phyloP scores from a whole-genome alignment of 768 basidiomycete genomes.

The Kwoniella pini region DNA sequence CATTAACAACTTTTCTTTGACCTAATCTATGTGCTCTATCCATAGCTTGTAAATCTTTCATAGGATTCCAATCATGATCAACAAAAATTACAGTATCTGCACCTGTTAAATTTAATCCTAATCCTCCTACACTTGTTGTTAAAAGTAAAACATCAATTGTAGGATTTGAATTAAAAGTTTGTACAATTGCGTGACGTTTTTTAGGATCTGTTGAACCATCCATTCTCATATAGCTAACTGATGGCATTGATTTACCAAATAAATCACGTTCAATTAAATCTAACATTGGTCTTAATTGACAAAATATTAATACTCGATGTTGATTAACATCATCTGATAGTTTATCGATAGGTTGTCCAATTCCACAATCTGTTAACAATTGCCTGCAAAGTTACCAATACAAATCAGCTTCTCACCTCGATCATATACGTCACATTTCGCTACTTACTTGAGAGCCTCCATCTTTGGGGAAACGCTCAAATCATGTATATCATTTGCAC shows the following conservation, averaged over 20 bases:
- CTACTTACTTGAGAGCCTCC: constrained; percentile 76
- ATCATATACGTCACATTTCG: too few species aligned
- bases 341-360: constrained; percentile 69
- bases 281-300: constrained; percentile 99
- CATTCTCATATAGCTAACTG: constrained; percentile 96
- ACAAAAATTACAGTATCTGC: constrained; percentile 99
- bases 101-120: constrained; percentile 93
- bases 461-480: constrained; percentile 92
- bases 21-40: constrained; percentile 97
- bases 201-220: constrained; percentile 89
- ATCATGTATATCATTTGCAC: constrained; percentile 60
- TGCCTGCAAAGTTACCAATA: constrained; percentile 62
- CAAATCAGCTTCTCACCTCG: too few species aligned
- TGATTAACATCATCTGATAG: constrained; percentile 72
- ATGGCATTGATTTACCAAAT: constrained; percentile 88
- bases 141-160: constrained; percentile 94
- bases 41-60: constrained; percentile 99
- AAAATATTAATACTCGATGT: constrained; percentile 98
- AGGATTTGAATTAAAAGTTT: constrained; percentile 97
- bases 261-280: constrained; percentile 94
- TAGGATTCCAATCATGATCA: constrained; percentile 99
- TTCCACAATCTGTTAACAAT: constrained; percentile 90
- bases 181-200: constrained; percentile 94
- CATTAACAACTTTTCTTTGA: constrained; percentile 98
- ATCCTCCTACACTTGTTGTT: constrained; percentile 94